These are phyloP conservation scores for Kentomonas sorsogonicus DNA, from an alignment of 208 protist genomes.

Conservation along the genomic window DNA sequence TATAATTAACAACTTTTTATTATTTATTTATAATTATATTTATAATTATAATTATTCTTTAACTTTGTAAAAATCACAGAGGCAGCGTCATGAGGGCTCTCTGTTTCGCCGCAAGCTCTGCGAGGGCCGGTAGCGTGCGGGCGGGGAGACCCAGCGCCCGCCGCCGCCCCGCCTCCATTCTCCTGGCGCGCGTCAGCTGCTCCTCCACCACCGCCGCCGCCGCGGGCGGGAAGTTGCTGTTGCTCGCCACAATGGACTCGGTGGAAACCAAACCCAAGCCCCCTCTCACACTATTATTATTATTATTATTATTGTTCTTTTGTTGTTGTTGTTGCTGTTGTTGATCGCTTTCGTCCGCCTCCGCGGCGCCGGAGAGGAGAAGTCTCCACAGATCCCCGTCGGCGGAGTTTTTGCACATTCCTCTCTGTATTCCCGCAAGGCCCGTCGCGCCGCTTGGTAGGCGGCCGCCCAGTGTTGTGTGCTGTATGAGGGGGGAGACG, in stretches of 20 bases:
- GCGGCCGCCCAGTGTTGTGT: too few species aligned
- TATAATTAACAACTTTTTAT: background rate
- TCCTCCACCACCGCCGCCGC: slow-evolving; percentile 35
- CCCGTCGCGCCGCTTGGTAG: too few species aligned
- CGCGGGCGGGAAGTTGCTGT: too few species aligned
- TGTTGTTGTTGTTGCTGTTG: too few species aligned
- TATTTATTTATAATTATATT: background rate
- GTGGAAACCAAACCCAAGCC: too few species aligned
- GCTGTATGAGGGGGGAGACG: too few species aligned
- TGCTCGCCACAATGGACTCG: too few species aligned
- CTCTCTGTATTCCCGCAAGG: too few species aligned
- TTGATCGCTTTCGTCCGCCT: background rate
- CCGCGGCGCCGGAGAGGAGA: background rate
- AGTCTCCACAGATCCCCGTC: slow-evolving; percentile 34
- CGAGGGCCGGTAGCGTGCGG: slow-evolving; percentile 43
- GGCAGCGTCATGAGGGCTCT: slow-evolving; percentile 63
- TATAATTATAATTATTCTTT: background rate
- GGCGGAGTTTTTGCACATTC: too few species aligned
- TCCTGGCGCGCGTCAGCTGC: slow-evolving; percentile 29
- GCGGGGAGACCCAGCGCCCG: slow-evolving; percentile 48
- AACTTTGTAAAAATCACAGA: too few species aligned
- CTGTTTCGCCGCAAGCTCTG: slow-evolving; percentile 64
- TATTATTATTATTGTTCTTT: too few species aligned
- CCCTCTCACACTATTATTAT: too few species aligned
- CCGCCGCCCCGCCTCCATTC: slow-evolving; percentile 52